Percentiles rank a stretch among this genome's conserved stretches.
phyloP scores from a whole-genome alignment of 2,329 filamentous ascomycete genomes.

The Thermomyces lanuginosus region DNA sequence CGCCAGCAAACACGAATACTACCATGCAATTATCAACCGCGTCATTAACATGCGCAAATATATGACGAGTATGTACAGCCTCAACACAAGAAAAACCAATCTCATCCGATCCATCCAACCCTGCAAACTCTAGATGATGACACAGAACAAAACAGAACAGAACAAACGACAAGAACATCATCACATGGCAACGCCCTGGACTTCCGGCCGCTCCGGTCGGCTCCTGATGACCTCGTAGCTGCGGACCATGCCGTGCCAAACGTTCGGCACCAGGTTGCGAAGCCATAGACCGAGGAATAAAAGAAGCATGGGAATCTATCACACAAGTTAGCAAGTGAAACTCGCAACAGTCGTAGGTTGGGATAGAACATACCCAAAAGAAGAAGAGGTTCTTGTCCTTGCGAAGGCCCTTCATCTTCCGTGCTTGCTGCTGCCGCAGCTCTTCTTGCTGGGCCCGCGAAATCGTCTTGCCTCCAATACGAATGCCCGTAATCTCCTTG shows the following conservation, averaged over 20 bases:
- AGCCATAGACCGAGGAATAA: slow-evolving; percentile 31
- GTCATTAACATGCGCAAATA: no score
- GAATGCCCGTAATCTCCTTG: slow-evolving; percentile 24
- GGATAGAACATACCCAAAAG: slow-evolving; percentile 29
- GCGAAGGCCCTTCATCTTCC: slow-evolving; percentile 32
- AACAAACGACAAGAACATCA: no score
- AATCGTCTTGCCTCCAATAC: slow-evolving; percentile 27
- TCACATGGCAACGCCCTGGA: slow-evolving; percentile 17
- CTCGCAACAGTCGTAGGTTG: background rate
- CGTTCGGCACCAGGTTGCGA: slow-evolving; percentile 26
- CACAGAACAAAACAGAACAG: slow-evolving; percentile 5
- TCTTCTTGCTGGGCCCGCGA: slow-evolving; percentile 32
- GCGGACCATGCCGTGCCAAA: slow-evolving; percentile 24
- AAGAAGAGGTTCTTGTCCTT: slow-evolving; percentile 38
- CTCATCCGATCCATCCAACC: no score
- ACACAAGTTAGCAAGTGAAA: slow-evolving; percentile 9
- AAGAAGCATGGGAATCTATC: slow-evolving; percentile 32
- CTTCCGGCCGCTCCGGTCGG: no score
- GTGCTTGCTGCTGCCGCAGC: slow-evolving; percentile 30
- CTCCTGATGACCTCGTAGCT: slow-evolving; percentile 25
- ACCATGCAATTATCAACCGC: no score
- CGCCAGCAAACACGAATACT: no score
- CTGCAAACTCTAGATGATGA: no score
- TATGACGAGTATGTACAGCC: no score
- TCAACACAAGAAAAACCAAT: no score